A percentile compares a stretch with the other conserved stretches of the same genome.
phyloP scores from a whole-genome alignment of 2,329 filamentous ascomycete species.

The Aspergillus felis region DNA sequence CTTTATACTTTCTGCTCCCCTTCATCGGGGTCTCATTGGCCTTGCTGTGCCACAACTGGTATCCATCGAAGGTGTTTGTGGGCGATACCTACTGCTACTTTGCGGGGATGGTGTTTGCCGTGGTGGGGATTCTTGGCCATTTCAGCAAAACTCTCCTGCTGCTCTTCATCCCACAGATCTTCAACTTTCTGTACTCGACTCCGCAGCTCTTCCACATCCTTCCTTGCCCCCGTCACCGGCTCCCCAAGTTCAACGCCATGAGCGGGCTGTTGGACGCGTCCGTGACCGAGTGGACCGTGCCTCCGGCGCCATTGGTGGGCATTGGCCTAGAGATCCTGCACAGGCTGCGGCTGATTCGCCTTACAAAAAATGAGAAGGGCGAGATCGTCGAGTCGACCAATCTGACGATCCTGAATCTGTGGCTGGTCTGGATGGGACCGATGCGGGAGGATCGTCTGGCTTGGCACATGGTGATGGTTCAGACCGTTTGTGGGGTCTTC shows the following conservation, averaged over 20 bases:
- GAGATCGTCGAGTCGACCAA: constrained; percentile 78
- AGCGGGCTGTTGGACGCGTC: constrained; percentile 85
- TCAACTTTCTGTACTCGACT: constrained; percentile 92
- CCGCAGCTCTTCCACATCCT: constrained; percentile 89
- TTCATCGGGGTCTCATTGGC: constrained; percentile 91
- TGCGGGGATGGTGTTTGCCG: constrained; percentile 97
- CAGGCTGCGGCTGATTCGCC: constrained; percentile 62
- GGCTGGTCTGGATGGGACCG: constrained; percentile 92
- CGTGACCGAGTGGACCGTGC: constrained; percentile 70
- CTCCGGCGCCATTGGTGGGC: constrained; percentile 63
- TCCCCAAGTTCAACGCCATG: constrained; percentile 82
- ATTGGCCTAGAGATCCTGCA: constrained; percentile 65
- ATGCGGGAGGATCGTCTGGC: constrained; percentile 82
- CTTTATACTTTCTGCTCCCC: constrained; percentile 86
- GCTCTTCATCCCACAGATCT: constrained; percentile 86
- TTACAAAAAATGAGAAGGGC: constrained; percentile 65
- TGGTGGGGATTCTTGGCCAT: constrained; percentile 93
- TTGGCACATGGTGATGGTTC: constrained; percentile 73
- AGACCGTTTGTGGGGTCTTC: constrained; percentile 69
- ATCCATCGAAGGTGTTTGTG: constrained; percentile 89
- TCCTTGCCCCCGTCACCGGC: constrained; percentile 86
- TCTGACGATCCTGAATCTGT: constrained; percentile 89
- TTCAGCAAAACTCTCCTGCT: constrained; percentile 96
- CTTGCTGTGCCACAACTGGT: constrained; percentile 90
- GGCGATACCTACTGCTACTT: constrained; percentile 99